Evolutionary conservation across 495 filamentous ascomycete species (phyloP).

Genomic region (Podospora didyma): DNA sequence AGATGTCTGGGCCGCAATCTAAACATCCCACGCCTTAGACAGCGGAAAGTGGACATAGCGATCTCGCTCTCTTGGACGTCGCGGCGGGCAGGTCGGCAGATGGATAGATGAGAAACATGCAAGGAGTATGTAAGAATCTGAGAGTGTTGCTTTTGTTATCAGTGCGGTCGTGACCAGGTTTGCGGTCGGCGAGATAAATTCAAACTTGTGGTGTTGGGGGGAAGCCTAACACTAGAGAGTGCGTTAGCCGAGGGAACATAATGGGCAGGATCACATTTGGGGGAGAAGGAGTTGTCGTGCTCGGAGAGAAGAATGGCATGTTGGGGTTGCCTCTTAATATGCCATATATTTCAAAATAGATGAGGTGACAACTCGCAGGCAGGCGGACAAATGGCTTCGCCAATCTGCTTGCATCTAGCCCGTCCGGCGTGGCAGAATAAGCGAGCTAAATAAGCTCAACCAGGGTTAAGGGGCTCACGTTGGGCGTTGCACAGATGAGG

Average conservation of each 20-base stretch:
- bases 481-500: slow-evolving; percentile 2
- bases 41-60: neutral
- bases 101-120: neutral
- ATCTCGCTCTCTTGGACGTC: neutral
- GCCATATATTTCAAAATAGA: neutral
- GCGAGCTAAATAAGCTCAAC: neutral
- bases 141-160: no score
- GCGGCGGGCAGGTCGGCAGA: neutral
- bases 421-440: neutral
- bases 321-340: slow-evolving; percentile 4
- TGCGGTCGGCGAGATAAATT: neutral
- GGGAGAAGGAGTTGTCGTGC: no score
- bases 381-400: slow-evolving; percentile 4
- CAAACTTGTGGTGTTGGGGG: neutral
- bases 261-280: no score
- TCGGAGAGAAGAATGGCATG: neutral
- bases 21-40: neutral
- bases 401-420: slow-evolving; percentile 5
- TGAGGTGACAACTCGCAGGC: slow-evolving; percentile 2
- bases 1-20: slow-evolving; percentile 1
- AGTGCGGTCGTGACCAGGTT: neutral
- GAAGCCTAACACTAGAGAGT: no score
- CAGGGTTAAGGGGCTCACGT: slow-evolving; percentile 3
- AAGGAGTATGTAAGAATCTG: neutral
- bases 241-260: no score